Evolutionary conservation across 2,329 filamentous ascomycete species (phyloP).

Genomic region (Penicillium sumatraense): DNA sequence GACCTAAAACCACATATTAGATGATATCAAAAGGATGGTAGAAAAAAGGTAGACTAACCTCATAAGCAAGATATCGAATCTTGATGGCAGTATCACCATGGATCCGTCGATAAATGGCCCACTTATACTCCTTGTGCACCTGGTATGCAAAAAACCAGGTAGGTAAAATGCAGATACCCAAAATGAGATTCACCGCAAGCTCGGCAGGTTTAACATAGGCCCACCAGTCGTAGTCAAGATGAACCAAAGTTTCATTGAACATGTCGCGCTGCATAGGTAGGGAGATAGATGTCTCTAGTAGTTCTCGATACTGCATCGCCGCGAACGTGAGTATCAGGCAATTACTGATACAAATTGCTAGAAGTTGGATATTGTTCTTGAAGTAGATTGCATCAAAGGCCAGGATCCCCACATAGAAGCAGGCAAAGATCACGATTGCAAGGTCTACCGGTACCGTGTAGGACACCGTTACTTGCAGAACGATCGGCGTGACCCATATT

Average conservation of each 20-base stretch:
- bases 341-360: conserved; percentile 24
- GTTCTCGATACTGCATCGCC: conserved; percentile 17
- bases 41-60: conserved; percentile 4
- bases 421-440: conserved; percentile 15
- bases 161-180: conserved; percentile 12
- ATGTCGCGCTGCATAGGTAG: conserved; percentile 4
- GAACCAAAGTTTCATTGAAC: conserved; percentile 10
- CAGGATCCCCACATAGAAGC: conserved; percentile 17
- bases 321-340: conserved; percentile 14
- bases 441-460: conserved; percentile 14
- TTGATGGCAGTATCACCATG: conserved; percentile 16
- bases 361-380: conserved; percentile 24
- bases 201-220: conserved; percentile 14
- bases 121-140: conserved; percentile 23
- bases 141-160: conserved; percentile 18
- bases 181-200: conserved; percentile 15
- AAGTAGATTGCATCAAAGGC: conserved; percentile 20
- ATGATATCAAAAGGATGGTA: not conserved
- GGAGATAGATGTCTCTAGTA: not conserved
- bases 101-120: conserved; percentile 23
- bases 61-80: conserved; percentile 18
- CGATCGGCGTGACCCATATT: conserved; percentile 14
- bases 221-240: conserved; percentile 15
- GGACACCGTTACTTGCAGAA: conserved; percentile 15
- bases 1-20: conserved; percentile 17